Base-by-base conservation (phyloP, 257 asterid genomes). In the Knoxia roxburghii region DNA sequence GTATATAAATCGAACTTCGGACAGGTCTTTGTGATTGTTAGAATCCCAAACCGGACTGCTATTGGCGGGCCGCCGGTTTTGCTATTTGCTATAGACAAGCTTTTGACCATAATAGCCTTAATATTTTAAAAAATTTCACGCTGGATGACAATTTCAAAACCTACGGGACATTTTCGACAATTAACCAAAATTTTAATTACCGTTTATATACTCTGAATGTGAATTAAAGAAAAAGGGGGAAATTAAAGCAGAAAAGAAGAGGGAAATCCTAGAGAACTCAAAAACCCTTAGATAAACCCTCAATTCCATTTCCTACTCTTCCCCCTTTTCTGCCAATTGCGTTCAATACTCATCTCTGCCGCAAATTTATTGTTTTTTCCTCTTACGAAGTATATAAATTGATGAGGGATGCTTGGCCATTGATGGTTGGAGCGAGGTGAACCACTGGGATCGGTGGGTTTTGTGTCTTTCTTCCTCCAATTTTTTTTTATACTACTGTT, bases 281-380 rank as follows among this genome's bases (percentile, higher is more conserved):
- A 46, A 64, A 37, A 43, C 54, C 68, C 67, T 46, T 8, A 27
- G 7, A 41, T 41, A 62, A 62, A 62, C 67, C 67, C 54, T 41
- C 40, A 30, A 57, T 30, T 57, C 17, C 26, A 7, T 5, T 57
- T 7, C 14, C 40, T 26, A 10, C 6, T 29, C 61, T 56, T 56
- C 9, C 37, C 61, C 1, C 0, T 18, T 30, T 33, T 33, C 6
- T 26, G 2, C 7, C 1, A 26, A 55, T 55, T 55, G 35, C n/a
- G 37, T 29, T 27, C 39, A 52, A 24, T 3, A 1, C 27, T 18
- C 61, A 12, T 21, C 5, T 48, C 24, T 48, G 53, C 53, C 53
- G 53, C 53, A 48, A 48, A 12, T 45, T 45, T 45, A 12, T 20
- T 20, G 7, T 48, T 48, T 6, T 20, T 48, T 18, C 10, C 18